Conservation (phyloP, 768 basidiomycete genomes). For the Boletus reticuloceps region DNA sequence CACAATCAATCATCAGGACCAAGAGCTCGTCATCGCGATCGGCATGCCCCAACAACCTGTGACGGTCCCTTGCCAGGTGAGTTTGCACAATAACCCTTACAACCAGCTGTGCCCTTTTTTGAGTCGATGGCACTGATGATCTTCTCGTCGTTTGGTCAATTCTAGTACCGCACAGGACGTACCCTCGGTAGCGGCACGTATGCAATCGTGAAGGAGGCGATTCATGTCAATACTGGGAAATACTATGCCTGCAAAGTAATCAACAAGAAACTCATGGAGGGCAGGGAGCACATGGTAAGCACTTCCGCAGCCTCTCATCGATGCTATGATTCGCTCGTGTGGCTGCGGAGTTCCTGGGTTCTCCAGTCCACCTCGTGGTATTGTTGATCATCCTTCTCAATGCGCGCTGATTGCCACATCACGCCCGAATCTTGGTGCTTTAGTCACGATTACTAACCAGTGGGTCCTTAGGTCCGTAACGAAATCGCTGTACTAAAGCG, state of each 20-base stretch:
- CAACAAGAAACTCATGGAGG: slow-evolving; percentile 99
- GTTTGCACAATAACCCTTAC: slow-evolving; percentile 2
- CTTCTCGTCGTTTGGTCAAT: not conserved
- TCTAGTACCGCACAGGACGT: slow-evolving; percentile 82
- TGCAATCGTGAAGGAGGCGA: slow-evolving; percentile 93
- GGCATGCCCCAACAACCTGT: slow-evolving; percentile 32
- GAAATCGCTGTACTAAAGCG: slow-evolving; percentile 95
- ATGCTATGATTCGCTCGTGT: slow-evolving; percentile 4
- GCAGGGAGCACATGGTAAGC: slow-evolving; percentile 93
- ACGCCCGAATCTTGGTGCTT: not conserved
- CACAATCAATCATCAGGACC: slow-evolving; percentile 15
- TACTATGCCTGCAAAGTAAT: slow-evolving; percentile 99
- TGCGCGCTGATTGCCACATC: slow-evolving; percentile 15
- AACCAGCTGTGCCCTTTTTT: not conserved
- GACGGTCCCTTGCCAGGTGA: slow-evolving; percentile 49
- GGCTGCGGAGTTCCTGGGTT: not conserved
- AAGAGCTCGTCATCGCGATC: slow-evolving; percentile 6
- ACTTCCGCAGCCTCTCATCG: slow-evolving; percentile 1
- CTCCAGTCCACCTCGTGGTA: not conserved
- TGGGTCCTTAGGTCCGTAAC: slow-evolving; percentile 73
- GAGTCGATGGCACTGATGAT: slow-evolving; percentile 8
- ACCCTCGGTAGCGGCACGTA: slow-evolving; percentile 92
- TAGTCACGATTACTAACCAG: slow-evolving; percentile 8
- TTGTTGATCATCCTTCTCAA: slow-evolving; percentile 10
- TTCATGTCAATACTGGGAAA: slow-evolving; percentile 87